Conservation (phyloP, 2,329 filamentous ascomycete species). For the Claviceps humidiphila region DNA sequence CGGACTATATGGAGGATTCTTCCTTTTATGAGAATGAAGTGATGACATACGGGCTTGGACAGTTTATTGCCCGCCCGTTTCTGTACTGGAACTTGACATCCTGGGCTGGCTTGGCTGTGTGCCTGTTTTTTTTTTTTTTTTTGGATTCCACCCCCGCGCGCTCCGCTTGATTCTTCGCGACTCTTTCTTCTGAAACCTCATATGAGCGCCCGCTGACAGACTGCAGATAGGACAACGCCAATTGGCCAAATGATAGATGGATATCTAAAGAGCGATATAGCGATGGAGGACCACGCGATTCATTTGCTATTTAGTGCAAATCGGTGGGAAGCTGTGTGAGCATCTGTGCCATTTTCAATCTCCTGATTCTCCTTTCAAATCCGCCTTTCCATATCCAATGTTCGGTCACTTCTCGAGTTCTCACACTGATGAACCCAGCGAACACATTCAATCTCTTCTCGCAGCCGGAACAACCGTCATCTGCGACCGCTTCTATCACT, state of each 20-base stretch:
- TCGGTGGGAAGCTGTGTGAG: constrained; percentile 62
- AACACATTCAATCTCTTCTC: constrained; percentile 40
- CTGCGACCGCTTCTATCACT: constrained; percentile 90
- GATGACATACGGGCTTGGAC: too few species aligned
- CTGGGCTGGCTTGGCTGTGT: too few species aligned
- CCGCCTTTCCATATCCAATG: not conserved
- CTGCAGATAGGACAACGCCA: constrained; percentile 61
- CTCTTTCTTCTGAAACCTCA: not conserved
- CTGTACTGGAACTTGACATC: too few species aligned
- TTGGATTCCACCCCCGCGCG: too few species aligned
- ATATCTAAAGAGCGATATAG: constrained; percentile 59
- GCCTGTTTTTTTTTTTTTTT: too few species aligned
- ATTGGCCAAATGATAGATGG: constrained; percentile 79
- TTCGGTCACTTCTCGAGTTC: not conserved
- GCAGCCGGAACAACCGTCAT: constrained; percentile 60
- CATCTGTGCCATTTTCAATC: constrained; percentile 4
- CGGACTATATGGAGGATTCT: too few species aligned
- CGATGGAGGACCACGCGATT: constrained; percentile 78
- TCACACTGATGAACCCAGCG: constrained; percentile 18
- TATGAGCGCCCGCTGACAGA: not conserved
- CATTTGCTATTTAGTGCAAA: constrained; percentile 87
- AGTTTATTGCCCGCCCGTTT: too few species aligned
- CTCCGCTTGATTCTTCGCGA: not conserved
- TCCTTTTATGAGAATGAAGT: too few species aligned
- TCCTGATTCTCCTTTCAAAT: not conserved